Evolutionary conservation across 2,329 filamentous ascomycete species (phyloP).

Genomic region (Ustulina deusta): DNA sequence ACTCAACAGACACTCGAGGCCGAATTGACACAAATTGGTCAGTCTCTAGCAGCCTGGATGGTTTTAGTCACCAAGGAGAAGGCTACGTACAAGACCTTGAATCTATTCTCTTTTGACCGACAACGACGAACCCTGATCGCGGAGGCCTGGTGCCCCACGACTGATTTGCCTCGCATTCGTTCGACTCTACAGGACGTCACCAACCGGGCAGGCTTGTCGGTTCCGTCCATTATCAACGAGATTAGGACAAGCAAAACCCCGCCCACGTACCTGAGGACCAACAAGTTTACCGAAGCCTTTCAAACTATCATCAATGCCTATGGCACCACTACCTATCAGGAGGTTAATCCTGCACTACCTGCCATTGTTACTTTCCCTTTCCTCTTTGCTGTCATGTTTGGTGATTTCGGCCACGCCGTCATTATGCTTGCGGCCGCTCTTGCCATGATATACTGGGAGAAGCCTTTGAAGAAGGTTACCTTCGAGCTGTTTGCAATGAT

Average conservation of each 20-base stretch:
- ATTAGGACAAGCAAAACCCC: constrained; percentile 97
- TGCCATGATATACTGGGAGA: constrained; percentile 98
- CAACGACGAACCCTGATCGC: constrained; percentile 96
- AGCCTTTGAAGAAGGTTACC: constrained; percentile 87
- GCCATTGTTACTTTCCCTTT: constrained; percentile 99
- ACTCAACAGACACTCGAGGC: constrained; percentile 94
- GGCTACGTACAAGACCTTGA: constrained; percentile 94
- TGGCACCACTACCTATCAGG: constrained; percentile 95
- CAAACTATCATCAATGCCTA: constrained; percentile 99
- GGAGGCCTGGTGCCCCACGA: constrained; percentile 96
- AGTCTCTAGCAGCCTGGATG: constrained; percentile 95
- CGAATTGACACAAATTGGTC: constrained; percentile 92
- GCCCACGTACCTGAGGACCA: constrained; percentile 96
- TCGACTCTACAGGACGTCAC: constrained; percentile 96
- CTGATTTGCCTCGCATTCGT: constrained; percentile 88
- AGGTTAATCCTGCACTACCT: constrained; percentile 95
- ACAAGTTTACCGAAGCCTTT: constrained; percentile 98
- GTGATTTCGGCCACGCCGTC: constrained; percentile 92
- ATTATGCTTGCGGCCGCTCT: constrained; percentile 87
- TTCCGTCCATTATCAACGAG: constrained; percentile 98
- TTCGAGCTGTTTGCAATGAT: constrained; percentile 99
- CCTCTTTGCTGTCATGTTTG: constrained; percentile 99
- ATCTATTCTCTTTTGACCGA: constrained; percentile 96
- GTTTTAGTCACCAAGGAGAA: constrained; percentile 98
- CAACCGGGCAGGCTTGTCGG: constrained; percentile 93